A percentile compares a stretch with the other conserved stretches of the same genome.
Evolutionary conservation across 148 eudicot genomes (phyloP).

Genomic region (Rhododendron mucronatum): DNA sequence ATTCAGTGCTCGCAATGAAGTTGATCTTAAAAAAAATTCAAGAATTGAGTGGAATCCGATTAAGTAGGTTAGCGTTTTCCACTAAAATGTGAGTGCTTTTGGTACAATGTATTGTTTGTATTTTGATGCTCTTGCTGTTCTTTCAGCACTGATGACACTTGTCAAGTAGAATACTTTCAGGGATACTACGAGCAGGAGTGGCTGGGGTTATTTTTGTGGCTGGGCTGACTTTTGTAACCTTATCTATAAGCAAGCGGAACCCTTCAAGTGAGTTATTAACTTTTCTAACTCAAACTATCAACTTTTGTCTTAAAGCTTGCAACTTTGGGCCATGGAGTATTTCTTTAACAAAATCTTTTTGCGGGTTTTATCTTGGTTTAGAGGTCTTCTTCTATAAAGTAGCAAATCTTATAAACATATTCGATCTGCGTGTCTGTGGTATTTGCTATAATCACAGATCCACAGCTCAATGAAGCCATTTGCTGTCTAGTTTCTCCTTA

Average conservation of each 20-base stretch:
- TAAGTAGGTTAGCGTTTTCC: not conserved
- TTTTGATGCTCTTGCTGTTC: constrained; percentile 11
- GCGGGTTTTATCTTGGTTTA: not conserved
- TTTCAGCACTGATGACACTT: constrained; percentile 36
- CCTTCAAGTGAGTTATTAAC: constrained; percentile 52
- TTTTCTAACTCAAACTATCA: not conserved
- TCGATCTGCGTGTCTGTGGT: not conserved
- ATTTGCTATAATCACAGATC: not conserved
- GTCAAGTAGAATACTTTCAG: constrained; percentile 73
- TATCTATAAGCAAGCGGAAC: constrained; percentile 53
- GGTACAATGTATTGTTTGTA: not conserved
- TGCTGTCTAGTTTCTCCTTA: constrained; percentile 1
- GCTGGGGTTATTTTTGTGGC: constrained; percentile 76
- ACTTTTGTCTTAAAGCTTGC: constrained; percentile 7
- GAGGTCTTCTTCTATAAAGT: not conserved
- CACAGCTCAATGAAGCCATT: not conserved
- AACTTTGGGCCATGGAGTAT: not conserved
- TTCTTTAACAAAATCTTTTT: not conserved
- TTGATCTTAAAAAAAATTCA: not conserved
- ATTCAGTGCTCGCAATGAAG: not conserved
- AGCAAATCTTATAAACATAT: not conserved
- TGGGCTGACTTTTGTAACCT: constrained; percentile 71
- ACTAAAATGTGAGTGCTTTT: not conserved
- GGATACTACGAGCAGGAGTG: constrained; percentile 70
- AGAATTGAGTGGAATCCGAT: not conserved